Conservation (phyloP, 495 filamentous ascomycete species). For the Aspergillus wentii region DNA sequence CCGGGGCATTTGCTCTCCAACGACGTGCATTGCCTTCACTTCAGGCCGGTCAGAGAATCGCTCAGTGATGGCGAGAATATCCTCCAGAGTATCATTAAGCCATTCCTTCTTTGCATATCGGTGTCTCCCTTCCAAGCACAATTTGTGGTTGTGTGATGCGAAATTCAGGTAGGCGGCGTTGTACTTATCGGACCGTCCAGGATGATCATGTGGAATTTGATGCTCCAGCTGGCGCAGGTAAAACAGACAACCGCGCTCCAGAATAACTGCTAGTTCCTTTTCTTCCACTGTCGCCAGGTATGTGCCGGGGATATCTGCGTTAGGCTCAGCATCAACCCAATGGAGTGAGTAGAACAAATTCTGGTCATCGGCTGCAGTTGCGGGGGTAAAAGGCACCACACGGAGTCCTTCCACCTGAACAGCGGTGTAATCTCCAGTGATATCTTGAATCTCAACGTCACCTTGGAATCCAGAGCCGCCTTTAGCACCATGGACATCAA, state of each 20-base stretch:
- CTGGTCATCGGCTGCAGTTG: slow-evolving; percentile 13
- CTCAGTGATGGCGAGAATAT: slow-evolving; percentile 28
- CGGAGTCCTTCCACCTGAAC: slow-evolving; percentile 22
- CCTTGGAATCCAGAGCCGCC: slow-evolving; percentile 13
- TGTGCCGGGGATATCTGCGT: neutral
- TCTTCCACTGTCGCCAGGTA: neutral
- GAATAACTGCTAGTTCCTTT: neutral
- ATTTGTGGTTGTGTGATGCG: neutral
- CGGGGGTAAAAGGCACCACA: slow-evolving; percentile 16
- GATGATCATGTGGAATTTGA: neutral
- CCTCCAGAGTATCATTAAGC: slow-evolving; percentile 24
- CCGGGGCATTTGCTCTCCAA: slow-evolving; percentile 26
- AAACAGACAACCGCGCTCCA: slow-evolving; percentile 17
- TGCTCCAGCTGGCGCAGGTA: slow-evolving; percentile 12
- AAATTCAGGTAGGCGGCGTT: neutral
- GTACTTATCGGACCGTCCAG: neutral
- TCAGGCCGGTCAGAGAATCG: slow-evolving; percentile 2
- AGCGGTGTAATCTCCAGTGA: slow-evolving; percentile 10
- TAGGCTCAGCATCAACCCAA: slow-evolving; percentile 14
- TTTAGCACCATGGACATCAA: slow-evolving; percentile 9
- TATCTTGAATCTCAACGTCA: slow-evolving; percentile 19
- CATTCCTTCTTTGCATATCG: slow-evolving; percentile 21
- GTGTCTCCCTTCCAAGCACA: slow-evolving; percentile 3
- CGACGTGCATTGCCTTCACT: neutral
- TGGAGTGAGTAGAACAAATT: slow-evolving; percentile 17